These are phyloP conservation scores for Lepiota venenata DNA, from an alignment of 768 basidiomycete genomes.

Conservation along the genomic window DNA sequence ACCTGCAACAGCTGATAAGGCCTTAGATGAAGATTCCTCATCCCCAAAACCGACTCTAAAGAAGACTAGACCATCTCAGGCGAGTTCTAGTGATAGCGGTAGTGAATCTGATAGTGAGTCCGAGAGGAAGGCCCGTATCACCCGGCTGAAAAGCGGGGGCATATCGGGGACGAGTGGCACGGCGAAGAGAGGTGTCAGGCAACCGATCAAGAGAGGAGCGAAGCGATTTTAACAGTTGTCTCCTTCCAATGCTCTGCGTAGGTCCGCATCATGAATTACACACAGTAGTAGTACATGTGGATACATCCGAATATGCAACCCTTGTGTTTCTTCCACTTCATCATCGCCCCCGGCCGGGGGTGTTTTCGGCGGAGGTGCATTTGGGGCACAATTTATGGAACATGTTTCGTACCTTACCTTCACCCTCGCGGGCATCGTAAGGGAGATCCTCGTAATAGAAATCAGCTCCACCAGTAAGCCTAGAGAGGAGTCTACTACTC, in stretches of 20 bases:
- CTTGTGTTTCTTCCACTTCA: not conserved
- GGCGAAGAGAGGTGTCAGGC: constrained; percentile 56
- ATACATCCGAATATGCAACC: too few relatives aligned
- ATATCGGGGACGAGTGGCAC: constrained; percentile 17
- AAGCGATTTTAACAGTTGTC: constrained; percentile 55
- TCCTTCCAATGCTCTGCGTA: too few relatives aligned
- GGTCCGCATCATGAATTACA: too few relatives aligned
- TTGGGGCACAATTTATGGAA: constrained; percentile 62
- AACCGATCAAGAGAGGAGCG: constrained; percentile 74
- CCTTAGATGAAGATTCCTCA: constrained; percentile 10
- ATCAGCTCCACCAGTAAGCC: not conserved
- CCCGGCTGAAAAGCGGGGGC: constrained; percentile 37
- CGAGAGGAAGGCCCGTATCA: constrained; percentile 30
- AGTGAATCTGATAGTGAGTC: constrained; percentile 51
- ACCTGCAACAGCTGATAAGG: constrained; percentile 1
- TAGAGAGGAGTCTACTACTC: not conserved
- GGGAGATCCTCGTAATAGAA: not conserved
- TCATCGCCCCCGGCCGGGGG: constrained; percentile 10
- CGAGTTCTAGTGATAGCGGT: constrained; percentile 49
- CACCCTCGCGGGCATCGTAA: constrained; percentile 35
- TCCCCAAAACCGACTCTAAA: constrained; percentile 40
- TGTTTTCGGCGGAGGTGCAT: constrained; percentile 41
- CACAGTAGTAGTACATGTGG: not conserved
- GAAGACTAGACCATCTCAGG: constrained; percentile 43
- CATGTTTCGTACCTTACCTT: constrained; percentile 57